A percentile compares a stretch with the other conserved stretches of the same genome.
phyloP scores from a whole-genome alignment of 768 basidiomycete species.

The Epithele typhae region DNA sequence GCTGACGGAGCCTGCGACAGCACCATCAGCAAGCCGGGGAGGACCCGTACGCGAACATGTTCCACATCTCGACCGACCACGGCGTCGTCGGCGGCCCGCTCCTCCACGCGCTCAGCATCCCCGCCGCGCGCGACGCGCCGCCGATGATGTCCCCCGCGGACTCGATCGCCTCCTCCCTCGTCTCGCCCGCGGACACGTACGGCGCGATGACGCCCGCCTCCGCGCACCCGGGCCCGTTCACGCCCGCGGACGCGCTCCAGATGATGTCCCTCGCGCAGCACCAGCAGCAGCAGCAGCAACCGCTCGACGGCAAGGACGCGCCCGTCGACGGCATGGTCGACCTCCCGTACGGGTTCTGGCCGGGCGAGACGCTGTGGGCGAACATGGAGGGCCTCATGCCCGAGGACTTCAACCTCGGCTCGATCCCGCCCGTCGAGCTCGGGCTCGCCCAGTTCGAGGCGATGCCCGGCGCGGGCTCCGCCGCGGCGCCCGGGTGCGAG shows the following conservation, averaged over 20 bases:
- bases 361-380: slow-evolving; percentile 27
- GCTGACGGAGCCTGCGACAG: background rate
- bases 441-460: slow-evolving; percentile 44
- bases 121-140: slow-evolving; percentile 23
- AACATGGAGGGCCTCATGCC: slow-evolving; percentile 38
- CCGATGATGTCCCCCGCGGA: slow-evolving; percentile 22
- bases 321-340: slow-evolving; percentile 18
- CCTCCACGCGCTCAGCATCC: slow-evolving; percentile 42
- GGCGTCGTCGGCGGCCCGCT: slow-evolving; percentile 36
- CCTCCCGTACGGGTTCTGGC: slow-evolving; percentile 26
- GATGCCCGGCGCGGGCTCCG: slow-evolving; percentile 16
- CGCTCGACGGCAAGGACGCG: slow-evolving; percentile 25
- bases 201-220: slow-evolving; percentile 46
- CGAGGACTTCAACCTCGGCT: slow-evolving; percentile 63
- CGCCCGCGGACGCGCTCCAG: slow-evolving; percentile 35
- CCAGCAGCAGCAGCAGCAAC: slow-evolving; percentile 19
- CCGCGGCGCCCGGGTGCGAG: slow-evolving; percentile 8
- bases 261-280: slow-evolving; percentile 26
- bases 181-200: slow-evolving; percentile 48
- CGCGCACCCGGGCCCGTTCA: slow-evolving; percentile 45
- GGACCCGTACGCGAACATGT: slow-evolving; percentile 8
- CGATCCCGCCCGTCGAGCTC: slow-evolving; percentile 64
- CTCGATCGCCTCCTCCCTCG: slow-evolving; percentile 37
- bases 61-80: slow-evolving; percentile 6
- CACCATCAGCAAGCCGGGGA: background rate